Percentiles rank a stretch among this genome's conserved stretches.
Conservation (phyloP, 176 grass and related monocot species). For the Thalia dealbata region DNA sequence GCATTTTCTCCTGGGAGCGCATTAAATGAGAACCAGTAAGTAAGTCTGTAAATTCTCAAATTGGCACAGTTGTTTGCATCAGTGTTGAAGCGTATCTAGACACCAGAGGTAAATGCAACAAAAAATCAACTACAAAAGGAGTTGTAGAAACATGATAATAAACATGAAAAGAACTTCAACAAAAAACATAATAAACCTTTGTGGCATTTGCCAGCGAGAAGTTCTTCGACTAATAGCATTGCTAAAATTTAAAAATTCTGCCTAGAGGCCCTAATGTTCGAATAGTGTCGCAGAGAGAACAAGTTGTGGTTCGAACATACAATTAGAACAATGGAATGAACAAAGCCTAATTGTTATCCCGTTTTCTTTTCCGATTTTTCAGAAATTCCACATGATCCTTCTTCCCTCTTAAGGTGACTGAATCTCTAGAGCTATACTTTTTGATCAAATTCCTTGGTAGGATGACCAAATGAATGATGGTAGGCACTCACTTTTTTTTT, state of each 20-base stretch:
- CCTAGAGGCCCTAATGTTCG: background rate
- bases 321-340: background rate
- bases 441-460: background rate
- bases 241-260: background rate
- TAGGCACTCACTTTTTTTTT: background rate
- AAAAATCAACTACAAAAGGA: too few relatives aligned
- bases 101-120: too few relatives aligned
- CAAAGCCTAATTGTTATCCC: background rate
- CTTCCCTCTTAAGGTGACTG: background rate
- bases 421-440: too few relatives aligned
- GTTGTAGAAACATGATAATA: too few relatives aligned
- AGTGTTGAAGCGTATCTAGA: background rate
- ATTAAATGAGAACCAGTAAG: too few relatives aligned
- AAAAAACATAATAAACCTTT: background rate
- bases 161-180: background rate
- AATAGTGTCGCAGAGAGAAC: background rate
- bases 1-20: background rate
- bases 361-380: background rate
- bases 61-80: background rate
- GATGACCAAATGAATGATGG: too few relatives aligned
- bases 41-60: background rate
- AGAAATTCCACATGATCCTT: background rate
- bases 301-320: background rate
- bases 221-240: background rate
- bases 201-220: background rate